phyloP scores from a whole-genome alignment of 495 filamentous ascomycete species.

The Aspergillus avenaceus region DNA sequence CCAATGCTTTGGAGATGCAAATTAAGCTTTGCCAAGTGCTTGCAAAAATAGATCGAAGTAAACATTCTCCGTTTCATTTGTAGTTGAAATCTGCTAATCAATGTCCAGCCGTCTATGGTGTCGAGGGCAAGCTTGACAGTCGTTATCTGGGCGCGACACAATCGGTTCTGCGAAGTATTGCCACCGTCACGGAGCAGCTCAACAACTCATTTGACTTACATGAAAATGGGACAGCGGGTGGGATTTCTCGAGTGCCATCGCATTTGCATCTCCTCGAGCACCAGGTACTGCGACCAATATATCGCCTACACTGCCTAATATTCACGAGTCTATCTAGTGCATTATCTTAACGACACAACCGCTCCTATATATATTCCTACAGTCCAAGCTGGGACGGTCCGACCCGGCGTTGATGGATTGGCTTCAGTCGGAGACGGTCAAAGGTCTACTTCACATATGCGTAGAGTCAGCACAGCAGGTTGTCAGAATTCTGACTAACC shows the following conservation, averaged over 20 bases:
- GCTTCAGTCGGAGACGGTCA: constrained; percentile 1
- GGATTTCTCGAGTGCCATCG: neutral
- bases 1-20: too few species aligned
- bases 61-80: too few species aligned
- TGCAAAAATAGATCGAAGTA: too few species aligned
- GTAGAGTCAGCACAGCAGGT: constrained; percentile 1
- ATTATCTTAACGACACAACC: neutral
- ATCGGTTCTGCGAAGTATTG: constrained; percentile 1
- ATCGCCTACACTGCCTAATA: neutral
- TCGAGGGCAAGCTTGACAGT: constrained; percentile 2
- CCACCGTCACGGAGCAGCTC: neutral
- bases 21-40: too few species aligned
- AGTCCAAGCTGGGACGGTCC: neutral
- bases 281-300: neutral
- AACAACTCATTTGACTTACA: neutral
- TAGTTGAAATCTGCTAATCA: too few species aligned
- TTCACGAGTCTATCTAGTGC: neutral
- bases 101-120: too few species aligned
- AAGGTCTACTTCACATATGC: constrained; percentile 1
- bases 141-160: neutral
- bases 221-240: neutral
- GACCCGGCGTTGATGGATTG: neutral
- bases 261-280: constrained; percentile 4
- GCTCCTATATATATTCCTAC: neutral
- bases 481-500: neutral